These are phyloP conservation scores for Rhodotorula sp. DNA, from an alignment of 1,284 basidiomycete species.

Conservation along the genomic window DNA sequence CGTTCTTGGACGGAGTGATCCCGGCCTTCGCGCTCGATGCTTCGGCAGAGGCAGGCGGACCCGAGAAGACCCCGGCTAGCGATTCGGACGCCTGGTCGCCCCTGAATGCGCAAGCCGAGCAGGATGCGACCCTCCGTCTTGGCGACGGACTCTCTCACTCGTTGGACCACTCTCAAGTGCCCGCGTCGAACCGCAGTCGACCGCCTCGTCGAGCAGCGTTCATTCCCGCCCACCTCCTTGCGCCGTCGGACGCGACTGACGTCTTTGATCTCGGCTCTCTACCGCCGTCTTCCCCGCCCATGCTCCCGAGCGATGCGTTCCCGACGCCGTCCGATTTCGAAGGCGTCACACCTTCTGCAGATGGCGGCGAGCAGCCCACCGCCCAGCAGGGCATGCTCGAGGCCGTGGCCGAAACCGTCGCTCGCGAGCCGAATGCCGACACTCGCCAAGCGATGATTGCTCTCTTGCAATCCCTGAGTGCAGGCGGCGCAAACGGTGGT, in stretches of 20 bases:
- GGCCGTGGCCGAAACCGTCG: conserved; percentile 24
- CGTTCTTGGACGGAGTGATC: conserved; percentile 35
- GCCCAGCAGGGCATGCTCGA: conserved; percentile 12
- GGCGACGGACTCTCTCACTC: neutral
- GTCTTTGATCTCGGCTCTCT: conserved; percentile 34
- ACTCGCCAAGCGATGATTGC: conserved; percentile 22
- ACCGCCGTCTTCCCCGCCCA: conserved; percentile 38
- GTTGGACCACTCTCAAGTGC: neutral
- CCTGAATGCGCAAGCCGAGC: neutral
- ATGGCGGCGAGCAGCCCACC: conserved; percentile 23
- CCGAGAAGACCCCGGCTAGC: conserved; percentile 20
- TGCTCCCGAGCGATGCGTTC: conserved; percentile 34
- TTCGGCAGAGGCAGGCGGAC: neutral
- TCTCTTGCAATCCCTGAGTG: conserved; percentile 19
- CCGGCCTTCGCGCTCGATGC: conserved; percentile 15
- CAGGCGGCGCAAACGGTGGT: neutral
- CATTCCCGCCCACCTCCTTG: conserved; percentile 27
- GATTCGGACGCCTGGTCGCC: conserved; percentile 39
- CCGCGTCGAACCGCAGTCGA: neutral
- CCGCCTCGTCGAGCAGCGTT: conserved; percentile 14
- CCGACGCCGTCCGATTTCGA: conserved; percentile 39
- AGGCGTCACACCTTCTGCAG: conserved; percentile 34
- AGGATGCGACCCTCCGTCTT: conserved; percentile 16
- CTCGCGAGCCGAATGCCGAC: conserved; percentile 25
- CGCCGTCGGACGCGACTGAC: conserved; percentile 23